Evolutionary conservation across 2,329 filamentous ascomycete genomes (phyloP).

Genomic region (Emydomyces testavorans): DNA sequence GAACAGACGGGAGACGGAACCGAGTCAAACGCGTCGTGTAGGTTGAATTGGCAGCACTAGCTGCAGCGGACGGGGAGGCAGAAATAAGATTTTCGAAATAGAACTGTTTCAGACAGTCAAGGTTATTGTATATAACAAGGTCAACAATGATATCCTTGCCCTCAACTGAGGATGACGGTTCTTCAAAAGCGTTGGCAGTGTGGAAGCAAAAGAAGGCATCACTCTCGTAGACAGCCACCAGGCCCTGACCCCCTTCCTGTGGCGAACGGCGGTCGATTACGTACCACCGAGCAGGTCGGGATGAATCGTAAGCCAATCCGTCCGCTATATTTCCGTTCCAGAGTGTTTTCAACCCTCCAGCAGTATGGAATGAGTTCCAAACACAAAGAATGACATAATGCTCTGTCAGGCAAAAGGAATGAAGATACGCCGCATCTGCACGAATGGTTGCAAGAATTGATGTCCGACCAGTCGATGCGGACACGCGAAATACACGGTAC

Average conservation of each 20-base stretch:
- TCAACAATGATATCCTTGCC: constrained; percentile 52
- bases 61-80: constrained; percentile 39
- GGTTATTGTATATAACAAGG: constrained; percentile 50
- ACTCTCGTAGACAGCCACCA: constrained; percentile 58
- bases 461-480: constrained; percentile 51
- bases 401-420: constrained; percentile 64
- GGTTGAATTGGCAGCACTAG: constrained; percentile 23
- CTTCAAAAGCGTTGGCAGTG: constrained; percentile 64
- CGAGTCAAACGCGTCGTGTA: constrained; percentile 21
- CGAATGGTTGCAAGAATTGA: constrained; percentile 59
- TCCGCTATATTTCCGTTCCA: constrained; percentile 59
- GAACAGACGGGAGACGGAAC: constrained; percentile 31
- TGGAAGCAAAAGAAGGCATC: constrained; percentile 69
- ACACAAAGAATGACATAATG: constrained; percentile 63
- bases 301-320: constrained; percentile 52
- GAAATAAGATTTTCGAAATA: constrained; percentile 58
- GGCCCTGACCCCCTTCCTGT: constrained; percentile 43
- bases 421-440: constrained; percentile 57
- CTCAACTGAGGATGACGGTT: constrained; percentile 32
- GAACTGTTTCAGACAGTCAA: constrained; percentile 53
- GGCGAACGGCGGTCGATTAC: constrained; percentile 52
- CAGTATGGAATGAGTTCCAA: constrained; percentile 52
- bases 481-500: constrained; percentile 60
- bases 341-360: constrained; percentile 48
- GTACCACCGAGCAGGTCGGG: constrained; percentile 54